phyloP scores from a whole-genome alignment of 192 early-diverging fungal genomes.

The Gonapodya sp. region DNA sequence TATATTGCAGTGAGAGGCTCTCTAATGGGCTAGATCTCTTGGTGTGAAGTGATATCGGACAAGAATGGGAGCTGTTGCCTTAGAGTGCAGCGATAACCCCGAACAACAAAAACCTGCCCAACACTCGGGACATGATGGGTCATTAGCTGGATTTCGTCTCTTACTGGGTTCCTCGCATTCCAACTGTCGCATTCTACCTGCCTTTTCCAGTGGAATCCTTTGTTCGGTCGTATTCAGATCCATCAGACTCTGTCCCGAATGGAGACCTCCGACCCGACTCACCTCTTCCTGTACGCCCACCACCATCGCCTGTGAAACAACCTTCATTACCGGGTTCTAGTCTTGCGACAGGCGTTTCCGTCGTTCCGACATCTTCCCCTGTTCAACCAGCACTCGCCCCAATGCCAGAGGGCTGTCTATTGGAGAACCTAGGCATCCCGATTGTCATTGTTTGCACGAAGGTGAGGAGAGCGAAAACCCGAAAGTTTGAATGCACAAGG shows the following conservation, averaged over 20 bases:
- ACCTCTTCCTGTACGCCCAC: slow-evolving; percentile 12
- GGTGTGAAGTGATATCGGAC: too few relatives aligned
- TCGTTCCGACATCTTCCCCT: slow-evolving; percentile 19
- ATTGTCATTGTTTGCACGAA: slow-evolving; percentile 85
- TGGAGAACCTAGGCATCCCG: slow-evolving; percentile 76
- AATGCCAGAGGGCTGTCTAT: slow-evolving; percentile 68
- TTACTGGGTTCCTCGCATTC: too few relatives aligned
- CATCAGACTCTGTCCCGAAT: not conserved
- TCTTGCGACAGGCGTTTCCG: slow-evolving; percentile 14
- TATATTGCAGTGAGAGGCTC: too few relatives aligned
- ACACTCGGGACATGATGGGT: too few relatives aligned
- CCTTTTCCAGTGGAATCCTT: not conserved
- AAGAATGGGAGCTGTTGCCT: too few relatives aligned
- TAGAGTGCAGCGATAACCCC: too few relatives aligned
- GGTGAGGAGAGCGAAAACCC: slow-evolving; percentile 24
- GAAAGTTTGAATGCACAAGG: not conserved
- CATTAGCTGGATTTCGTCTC: too few relatives aligned
- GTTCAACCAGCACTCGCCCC: slow-evolving; percentile 55
- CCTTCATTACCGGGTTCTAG: slow-evolving; percentile 2
- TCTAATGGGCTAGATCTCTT: too few relatives aligned
- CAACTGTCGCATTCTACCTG: not conserved
- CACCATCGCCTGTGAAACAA: slow-evolving; percentile 8
- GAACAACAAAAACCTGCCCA: too few relatives aligned
- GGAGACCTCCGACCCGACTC: not conserved
- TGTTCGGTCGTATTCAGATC: not conserved